Conservation (phyloP, 148 eudicot genomes). For the Chenopodium quinoa region DNA sequence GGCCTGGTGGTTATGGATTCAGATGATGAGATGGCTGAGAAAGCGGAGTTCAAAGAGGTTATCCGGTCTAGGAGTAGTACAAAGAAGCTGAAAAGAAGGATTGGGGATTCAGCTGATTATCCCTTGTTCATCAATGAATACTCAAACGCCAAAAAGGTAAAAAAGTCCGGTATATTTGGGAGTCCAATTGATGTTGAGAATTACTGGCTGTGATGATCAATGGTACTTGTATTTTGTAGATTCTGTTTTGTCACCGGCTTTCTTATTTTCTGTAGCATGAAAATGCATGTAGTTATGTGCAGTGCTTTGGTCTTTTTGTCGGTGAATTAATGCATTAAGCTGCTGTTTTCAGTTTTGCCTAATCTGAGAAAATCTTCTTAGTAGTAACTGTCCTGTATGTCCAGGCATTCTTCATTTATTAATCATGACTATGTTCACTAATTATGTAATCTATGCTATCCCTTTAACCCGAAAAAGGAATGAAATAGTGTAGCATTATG, state of each 20-base stretch:
- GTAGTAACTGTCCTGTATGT: no score
- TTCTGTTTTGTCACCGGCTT: background rate
- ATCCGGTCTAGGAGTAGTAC: background rate
- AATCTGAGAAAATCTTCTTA: no score
- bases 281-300: background rate
- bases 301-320: background rate
- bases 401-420: no score
- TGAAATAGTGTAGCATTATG: no score
- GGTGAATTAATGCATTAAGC: background rate
- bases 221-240: background rate
- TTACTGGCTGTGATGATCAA: conserved; percentile 6
- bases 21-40: conserved; percentile 10
- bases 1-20: conserved; percentile 11
- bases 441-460: no score
- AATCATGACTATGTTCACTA: no score
- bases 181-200: conserved; percentile 19
- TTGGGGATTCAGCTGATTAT: conserved; percentile 16
- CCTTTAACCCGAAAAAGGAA: no score
- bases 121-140: conserved; percentile 16
- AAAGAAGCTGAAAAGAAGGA: conserved; percentile 5
- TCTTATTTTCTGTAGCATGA: background rate
- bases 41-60: background rate
- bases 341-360: background rate
- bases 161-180: conserved; percentile 4
- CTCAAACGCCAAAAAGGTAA: background rate